These are phyloP conservation scores for Cucurbita maxima DNA, from an alignment of 306 rosid genomes.

Conservation along the genomic window DNA sequence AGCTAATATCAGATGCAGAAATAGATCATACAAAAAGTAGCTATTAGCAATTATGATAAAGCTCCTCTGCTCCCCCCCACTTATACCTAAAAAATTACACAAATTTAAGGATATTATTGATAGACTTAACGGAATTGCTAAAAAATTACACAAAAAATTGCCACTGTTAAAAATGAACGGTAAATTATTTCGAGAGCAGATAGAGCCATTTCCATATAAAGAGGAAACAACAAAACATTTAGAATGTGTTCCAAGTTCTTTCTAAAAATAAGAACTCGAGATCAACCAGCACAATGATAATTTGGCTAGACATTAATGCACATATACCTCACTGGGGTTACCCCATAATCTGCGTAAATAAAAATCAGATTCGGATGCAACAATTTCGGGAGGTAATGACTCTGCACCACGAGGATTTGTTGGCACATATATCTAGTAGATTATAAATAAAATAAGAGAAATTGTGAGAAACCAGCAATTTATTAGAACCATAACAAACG, in stretches of 20 bases:
- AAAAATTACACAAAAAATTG: neutral
- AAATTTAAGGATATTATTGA: neutral
- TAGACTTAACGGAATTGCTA: neutral
- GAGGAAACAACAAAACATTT: neutral
- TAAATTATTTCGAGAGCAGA: neutral
- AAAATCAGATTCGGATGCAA: slow-evolving; percentile 73
- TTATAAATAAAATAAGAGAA: slow-evolving; percentile 3
- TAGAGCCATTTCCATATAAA: neutral
- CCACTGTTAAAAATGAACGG: neutral
- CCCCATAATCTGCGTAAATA: slow-evolving; percentile 90
- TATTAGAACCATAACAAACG: neutral
- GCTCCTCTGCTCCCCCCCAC: neutral
- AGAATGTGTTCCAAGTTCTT: neutral
- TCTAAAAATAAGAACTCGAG: neutral
- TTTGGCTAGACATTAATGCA: neutral
- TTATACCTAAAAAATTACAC: neutral
- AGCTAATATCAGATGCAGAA: neutral
- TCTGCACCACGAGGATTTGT: slow-evolving; percentile 96
- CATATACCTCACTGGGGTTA: slow-evolving; percentile 75
- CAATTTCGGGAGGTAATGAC: slow-evolving; percentile 72
- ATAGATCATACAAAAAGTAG: neutral
- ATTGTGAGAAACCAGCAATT: neutral
- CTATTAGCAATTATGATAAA: neutral
- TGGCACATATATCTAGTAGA: slow-evolving; percentile 49
- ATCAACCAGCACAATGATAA: neutral